Percentiles rank a stretch among this genome's conserved stretches.
These are phyloP conservation scores for Claviceps sp. DNA, from an alignment of 2,329 filamentous ascomycete species.

Conservation along the genomic window DNA sequence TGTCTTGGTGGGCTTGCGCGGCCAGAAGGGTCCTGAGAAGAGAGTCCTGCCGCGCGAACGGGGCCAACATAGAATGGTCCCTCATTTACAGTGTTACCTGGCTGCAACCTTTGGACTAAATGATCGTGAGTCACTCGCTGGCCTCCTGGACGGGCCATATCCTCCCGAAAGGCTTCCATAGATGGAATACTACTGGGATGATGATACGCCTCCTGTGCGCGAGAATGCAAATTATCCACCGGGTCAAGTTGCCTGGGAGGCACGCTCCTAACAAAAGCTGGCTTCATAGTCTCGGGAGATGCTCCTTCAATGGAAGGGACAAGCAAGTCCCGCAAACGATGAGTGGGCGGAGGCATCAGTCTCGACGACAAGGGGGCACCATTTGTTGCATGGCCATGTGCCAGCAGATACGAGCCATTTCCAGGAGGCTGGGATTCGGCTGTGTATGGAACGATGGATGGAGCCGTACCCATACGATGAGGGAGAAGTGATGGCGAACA, in stretches of 20 bases:
- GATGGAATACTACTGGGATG: conserved; percentile 7
- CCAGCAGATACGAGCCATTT: conserved; percentile 16
- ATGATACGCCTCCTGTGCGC: conserved; percentile 5
- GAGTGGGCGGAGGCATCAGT: conserved; percentile 7
- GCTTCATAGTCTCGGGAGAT: conserved; percentile 23
- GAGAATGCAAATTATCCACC: conserved; percentile 10
- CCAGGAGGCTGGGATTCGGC: not conserved
- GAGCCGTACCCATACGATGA: not conserved
- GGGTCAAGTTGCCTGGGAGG: conserved; percentile 15
- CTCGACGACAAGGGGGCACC: conserved; percentile 8
- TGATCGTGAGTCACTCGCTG: conserved; percentile 10
- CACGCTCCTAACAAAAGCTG: conserved; percentile 21
- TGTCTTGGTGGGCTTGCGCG: conserved; percentile 1
- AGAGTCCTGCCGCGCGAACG: not conserved
- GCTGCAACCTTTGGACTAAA: not conserved
- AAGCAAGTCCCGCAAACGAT: conserved; percentile 26
- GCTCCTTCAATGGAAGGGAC: conserved; percentile 33
- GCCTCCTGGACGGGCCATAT: conserved; percentile 1
- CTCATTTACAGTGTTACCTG: conserved; percentile 1
- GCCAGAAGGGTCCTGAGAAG: not conserved
- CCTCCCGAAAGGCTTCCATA: not conserved
- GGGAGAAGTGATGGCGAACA: conserved; percentile 3
- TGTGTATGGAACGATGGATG: not conserved
- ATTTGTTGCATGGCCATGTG: conserved; percentile 9
- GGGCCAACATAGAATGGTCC: conserved; percentile 2